Base-by-base conservation (phyloP, 192 early-diverging fungal species). In the Linnemannia elongata region DNA sequence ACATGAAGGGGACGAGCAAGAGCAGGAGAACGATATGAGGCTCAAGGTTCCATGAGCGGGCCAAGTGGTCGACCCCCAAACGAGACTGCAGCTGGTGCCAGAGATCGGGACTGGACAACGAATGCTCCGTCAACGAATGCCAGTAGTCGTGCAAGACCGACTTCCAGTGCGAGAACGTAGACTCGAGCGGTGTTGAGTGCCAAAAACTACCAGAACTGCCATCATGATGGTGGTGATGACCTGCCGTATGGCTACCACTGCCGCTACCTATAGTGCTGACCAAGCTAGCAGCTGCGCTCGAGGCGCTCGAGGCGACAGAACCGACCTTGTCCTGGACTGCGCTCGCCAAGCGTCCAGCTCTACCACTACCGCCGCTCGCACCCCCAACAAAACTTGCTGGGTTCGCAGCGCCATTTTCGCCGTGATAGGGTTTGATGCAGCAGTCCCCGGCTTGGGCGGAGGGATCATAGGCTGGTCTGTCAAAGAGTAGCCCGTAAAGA, bases 401-500 rank as follows among this genome's bases (percentile, higher is more conserved):
- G 44, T 69, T 49, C 20, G 44, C 60, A 33, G 39, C 36, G 17
- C 78, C 69, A 52, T 27, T 42, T 12, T 47, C 78, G 10, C 60
- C 60, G 60, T 66, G 60, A 36, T 79, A 78, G 20, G 54, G 18
- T 15, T 79, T 79, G 73, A 79, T 9, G 72, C 79, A 36, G 60
- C 69, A 17, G 68, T 49, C 17, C 30, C 5, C 33, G 45, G 63
- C 52, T 27, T 49, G 27, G 33, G 39, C 4, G 39, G 52, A 20
- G 33, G 35, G 33, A 41, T 39, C 24, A 44, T 63, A 71, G 35
- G 69, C 13, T 20, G 77, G 42, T 15, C 69, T 36, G 24, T 81
- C 52, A 39, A 87, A 87, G 63, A 87, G 76, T 63, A 45, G 70
- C n/a, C 44, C 45, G 73, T 87, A 81, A 9, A 87, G 79, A 4